These are phyloP conservation scores for Tulasnella calospora DNA, from an alignment of 768 basidiomycete genomes.

Conservation along the genomic window DNA sequence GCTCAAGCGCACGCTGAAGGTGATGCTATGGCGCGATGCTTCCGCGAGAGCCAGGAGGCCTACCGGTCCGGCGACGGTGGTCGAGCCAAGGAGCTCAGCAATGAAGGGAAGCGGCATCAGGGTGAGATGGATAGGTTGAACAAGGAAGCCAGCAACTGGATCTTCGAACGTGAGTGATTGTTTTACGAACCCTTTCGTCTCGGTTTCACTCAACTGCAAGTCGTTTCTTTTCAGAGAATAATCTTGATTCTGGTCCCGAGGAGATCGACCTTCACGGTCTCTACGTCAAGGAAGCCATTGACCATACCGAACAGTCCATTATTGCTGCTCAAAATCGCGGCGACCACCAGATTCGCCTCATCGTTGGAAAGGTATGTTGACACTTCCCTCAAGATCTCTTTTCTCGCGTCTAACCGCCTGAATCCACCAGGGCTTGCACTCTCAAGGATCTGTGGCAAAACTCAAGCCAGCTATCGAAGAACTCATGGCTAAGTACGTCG, in stretches of 20 bases:
- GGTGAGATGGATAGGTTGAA: conserved; percentile 73
- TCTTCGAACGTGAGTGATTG: conserved; percentile 59
- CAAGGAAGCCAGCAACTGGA: conserved; percentile 79
- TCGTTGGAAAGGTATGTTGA: conserved; percentile 60
- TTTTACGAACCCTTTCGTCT: background rate
- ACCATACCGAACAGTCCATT: conserved; percentile 64
- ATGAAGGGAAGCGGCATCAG: conserved; percentile 75
- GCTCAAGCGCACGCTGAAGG: conserved; percentile 73
- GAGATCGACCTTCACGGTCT: conserved; percentile 89
- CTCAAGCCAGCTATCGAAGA: conserved; percentile 89
- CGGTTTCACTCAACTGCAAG: background rate
- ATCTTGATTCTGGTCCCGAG: conserved; percentile 66
- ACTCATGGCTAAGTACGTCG: conserved; percentile 68
- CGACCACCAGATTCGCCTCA: conserved; percentile 63
- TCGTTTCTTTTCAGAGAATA: conserved; percentile 56
- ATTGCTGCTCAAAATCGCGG: conserved; percentile 60
- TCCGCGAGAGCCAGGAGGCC: conserved; percentile 68
- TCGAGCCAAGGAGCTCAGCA: conserved; percentile 73
- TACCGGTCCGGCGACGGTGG: conserved; percentile 70
- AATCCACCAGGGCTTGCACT: conserved; percentile 63
- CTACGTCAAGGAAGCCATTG: conserved; percentile 88
- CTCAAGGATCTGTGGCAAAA: conserved; percentile 61
- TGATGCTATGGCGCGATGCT: conserved; percentile 66
- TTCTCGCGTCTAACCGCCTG: background rate
- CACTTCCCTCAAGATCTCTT: background rate